These are phyloP conservation scores for Plasmodium blacklocki DNA, from an alignment of 169 alveolate genomes.

Conservation along the genomic window DNA sequence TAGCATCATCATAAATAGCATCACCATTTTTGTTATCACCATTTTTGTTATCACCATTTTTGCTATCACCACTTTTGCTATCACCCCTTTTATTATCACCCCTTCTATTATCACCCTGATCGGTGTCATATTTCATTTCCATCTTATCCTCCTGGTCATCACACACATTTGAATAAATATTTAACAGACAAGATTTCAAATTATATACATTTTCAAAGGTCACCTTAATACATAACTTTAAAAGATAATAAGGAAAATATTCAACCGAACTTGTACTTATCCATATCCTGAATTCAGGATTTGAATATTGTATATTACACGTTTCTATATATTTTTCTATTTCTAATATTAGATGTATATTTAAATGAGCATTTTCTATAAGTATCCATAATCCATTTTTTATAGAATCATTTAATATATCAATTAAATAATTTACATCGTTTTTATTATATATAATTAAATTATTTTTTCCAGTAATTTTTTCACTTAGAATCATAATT, in stretches of 20 bases:
- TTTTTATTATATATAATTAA: constrained; percentile 64
- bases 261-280: constrained; percentile 62
- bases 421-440: constrained; percentile 39
- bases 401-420: constrained; percentile 70
- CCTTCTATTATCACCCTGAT: background rate
- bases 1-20: background rate
- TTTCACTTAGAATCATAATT: constrained; percentile 66
- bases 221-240: constrained; percentile 65
- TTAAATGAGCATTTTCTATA: constrained; percentile 75
- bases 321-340: constrained; percentile 72
- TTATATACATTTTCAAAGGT: constrained; percentile 64
- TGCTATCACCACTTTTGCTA: background rate
- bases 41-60: background rate
- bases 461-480: constrained; percentile 63
- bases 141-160: constrained; percentile 19
- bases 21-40: background rate
- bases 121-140: background rate
- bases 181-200: constrained; percentile 48
- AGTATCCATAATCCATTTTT: constrained; percentile 75
- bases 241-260: constrained; percentile 58
- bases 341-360: constrained; percentile 59
- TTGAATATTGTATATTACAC: constrained; percentile 66
- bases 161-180: constrained; percentile 36
- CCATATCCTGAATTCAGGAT: constrained; percentile 76
- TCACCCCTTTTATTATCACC: constrained; percentile 6